These are phyloP conservation scores for Phaeosphaeria sp. DNA, from an alignment of 2,329 filamentous ascomycete species.

Conservation along the genomic window DNA sequence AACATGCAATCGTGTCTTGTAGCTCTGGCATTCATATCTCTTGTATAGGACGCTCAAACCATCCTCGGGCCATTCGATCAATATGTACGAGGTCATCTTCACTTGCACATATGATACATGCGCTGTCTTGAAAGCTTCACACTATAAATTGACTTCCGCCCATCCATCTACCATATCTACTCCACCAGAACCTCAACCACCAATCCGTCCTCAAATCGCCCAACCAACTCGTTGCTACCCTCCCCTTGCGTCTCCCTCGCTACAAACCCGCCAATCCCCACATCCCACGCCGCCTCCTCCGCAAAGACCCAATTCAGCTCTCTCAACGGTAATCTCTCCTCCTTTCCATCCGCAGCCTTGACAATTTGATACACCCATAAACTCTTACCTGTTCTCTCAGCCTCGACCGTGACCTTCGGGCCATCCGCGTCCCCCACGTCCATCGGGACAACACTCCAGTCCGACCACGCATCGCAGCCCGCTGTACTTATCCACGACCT, in stretches of 20 bases:
- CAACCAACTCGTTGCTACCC: conserved; percentile 59
- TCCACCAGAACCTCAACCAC: conserved; percentile 21
- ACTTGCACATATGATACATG: too few relatives aligned
- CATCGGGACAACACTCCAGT: not conserved
- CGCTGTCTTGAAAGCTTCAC: too few relatives aligned
- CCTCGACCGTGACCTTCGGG: conserved; percentile 51
- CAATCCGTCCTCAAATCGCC: conserved; percentile 52
- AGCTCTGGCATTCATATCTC: too few relatives aligned
- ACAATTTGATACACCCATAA: conserved; percentile 69
- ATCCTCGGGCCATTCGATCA: too few relatives aligned
- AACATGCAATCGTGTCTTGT: too few relatives aligned
- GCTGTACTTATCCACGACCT: not conserved
- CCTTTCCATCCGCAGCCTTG: conserved; percentile 53
- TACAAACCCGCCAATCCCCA: conserved; percentile 70
- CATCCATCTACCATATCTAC: not conserved
- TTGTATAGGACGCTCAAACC: too few relatives aligned
- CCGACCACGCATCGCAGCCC: not conserved
- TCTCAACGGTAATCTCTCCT: conserved; percentile 66
- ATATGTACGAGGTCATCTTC: too few relatives aligned
- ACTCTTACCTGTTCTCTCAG: conserved; percentile 64
- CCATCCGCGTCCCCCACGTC: not conserved
- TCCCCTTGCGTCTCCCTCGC: conserved; percentile 66
- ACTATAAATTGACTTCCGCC: too few relatives aligned
- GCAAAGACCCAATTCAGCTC: conserved; percentile 75
- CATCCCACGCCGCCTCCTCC: conserved; percentile 60